A percentile compares a stretch with the other conserved stretches of the same genome.
Evolutionary conservation across 148 eudicot genomes (phyloP).

Genomic region (Fallopia convolvulus): DNA sequence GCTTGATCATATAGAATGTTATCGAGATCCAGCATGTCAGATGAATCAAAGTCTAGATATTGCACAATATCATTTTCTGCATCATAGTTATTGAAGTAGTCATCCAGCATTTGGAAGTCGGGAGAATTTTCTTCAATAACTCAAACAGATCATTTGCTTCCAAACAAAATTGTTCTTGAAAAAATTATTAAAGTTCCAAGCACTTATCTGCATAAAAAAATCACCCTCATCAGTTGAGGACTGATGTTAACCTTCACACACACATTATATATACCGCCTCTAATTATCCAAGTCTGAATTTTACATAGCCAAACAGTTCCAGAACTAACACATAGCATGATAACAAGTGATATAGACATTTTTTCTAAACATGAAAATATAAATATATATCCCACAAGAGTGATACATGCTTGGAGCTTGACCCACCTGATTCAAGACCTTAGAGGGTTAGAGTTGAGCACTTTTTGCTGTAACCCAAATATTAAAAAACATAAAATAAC

Average conservation of each 20-base stretch:
- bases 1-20: conserved; percentile 29
- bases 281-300: neutral
- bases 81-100: conserved; percentile 38
- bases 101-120: conserved; percentile 40
- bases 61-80: conserved; percentile 37
- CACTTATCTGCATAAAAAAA: neutral
- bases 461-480: too few species aligned
- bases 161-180: neutral
- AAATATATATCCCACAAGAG: too few species aligned
- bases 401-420: too few species aligned
- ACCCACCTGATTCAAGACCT: too few species aligned
- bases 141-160: conserved; percentile 56
- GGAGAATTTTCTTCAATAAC: conserved; percentile 29
- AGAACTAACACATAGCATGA: neutral
- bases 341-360: too few species aligned
- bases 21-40: conserved; percentile 24
- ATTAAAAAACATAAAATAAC: too few species aligned
- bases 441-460: too few species aligned
- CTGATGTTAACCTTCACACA: neutral
- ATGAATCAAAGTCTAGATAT: conserved; percentile 32
- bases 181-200: neutral
- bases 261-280: neutral
- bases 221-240: too few species aligned
- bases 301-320: neutral
- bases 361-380: too few species aligned